Conservation (phyloP, 345 rosid genomes). For the Lenwebbia sp. region DNA sequence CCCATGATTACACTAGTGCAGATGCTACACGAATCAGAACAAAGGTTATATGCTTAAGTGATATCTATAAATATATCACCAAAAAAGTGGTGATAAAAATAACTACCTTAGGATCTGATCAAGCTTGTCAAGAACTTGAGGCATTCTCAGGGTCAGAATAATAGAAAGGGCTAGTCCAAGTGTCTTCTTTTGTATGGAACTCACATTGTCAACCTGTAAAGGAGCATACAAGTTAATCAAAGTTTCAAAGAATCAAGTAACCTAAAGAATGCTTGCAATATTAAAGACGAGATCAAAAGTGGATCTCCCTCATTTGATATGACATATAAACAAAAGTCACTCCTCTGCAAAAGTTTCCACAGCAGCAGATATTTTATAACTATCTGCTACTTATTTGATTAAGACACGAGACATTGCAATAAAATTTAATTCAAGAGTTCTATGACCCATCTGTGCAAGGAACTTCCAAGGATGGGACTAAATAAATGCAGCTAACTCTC, state of each 20-base stretch:
- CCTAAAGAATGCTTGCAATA: neutral
- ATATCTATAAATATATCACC: neutral
- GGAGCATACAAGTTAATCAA: neutral
- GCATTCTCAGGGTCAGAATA: conserved; percentile 77
- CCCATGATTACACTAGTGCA: conserved; percentile 84
- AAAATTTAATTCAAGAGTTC: neutral
- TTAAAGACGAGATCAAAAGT: neutral
- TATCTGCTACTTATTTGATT: neutral
- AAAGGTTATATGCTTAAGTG: neutral
- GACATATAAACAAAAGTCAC: neutral
- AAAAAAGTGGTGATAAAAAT: neutral
- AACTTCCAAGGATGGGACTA: neutral
- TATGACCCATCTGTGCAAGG: neutral
- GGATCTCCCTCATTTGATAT: neutral
- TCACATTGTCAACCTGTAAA: conserved; percentile 68
- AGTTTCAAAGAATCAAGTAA: neutral
- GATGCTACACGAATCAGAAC: conserved; percentile 29
- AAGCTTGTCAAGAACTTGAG: conserved; percentile 89
- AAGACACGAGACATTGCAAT: neutral
- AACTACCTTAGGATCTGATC: conserved; percentile 82
- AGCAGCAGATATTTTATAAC: neutral
- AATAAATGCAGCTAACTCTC: neutral
- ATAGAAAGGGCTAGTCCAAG: conserved; percentile 84
- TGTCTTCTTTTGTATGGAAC: conserved; percentile 62
- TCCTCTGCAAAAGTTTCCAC: neutral